These are phyloP conservation scores for Hygrophorus pudorinus DNA, from an alignment of 768 basidiomycete genomes.

Conservation along the genomic window DNA sequence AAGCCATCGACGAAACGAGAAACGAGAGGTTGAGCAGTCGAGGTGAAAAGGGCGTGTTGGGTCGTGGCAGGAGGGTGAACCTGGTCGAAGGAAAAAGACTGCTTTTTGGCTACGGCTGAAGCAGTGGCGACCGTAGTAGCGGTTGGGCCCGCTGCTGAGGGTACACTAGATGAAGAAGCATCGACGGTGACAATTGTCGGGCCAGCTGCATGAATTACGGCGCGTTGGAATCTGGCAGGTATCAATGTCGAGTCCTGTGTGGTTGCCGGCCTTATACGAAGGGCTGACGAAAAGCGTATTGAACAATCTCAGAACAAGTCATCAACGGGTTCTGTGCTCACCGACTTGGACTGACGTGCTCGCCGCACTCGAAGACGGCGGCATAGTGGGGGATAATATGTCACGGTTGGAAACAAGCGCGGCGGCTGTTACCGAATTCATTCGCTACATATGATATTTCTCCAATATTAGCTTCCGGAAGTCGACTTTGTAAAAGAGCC, in stretches of 20 bases:
- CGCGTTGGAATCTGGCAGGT: slow-evolving; percentile 89
- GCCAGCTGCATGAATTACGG: slow-evolving; percentile 72
- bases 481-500: no score
- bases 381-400: slow-evolving; percentile 42
- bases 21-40: slow-evolving; percentile 77
- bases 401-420: not conserved
- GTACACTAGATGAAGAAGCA: slow-evolving; percentile 37
- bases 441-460: no score
- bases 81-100: slow-evolving; percentile 87
- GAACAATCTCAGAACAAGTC: slow-evolving; percentile 3
- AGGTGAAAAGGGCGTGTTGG: slow-evolving; percentile 79
- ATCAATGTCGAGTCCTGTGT: slow-evolving; percentile 76
- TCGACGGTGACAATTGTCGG: slow-evolving; percentile 79
- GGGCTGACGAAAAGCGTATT: slow-evolving; percentile 35
- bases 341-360: slow-evolving; percentile 93
- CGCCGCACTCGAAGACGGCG: slow-evolving; percentile 60
- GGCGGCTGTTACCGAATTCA: not conserved
- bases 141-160: slow-evolving; percentile 31
- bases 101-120: slow-evolving; percentile 55
- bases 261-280: slow-evolving; percentile 86
- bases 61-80: slow-evolving; percentile 81
- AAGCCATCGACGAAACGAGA: slow-evolving; percentile 87
- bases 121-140: slow-evolving; percentile 35
- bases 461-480: not conserved
- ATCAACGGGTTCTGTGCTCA: slow-evolving; percentile 29